Evolutionary conservation across 306 rosid genomes (phyloP).

Genomic region (Geum urbanum): DNA sequence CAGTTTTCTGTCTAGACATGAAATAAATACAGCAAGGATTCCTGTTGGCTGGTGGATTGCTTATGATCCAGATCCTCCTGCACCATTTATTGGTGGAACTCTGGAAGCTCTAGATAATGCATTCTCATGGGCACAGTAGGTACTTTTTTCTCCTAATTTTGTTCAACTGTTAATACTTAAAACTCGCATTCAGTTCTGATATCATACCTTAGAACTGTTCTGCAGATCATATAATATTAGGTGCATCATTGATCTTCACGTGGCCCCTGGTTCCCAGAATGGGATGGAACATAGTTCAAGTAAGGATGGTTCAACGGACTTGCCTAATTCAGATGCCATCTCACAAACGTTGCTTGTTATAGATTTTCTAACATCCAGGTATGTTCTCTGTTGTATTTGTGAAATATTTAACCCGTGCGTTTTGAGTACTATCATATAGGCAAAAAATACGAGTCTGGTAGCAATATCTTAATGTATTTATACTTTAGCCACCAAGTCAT

Average conservation of each 20-base stretch:
- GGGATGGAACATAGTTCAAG: constrained; percentile 95
- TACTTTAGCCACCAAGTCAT: not conserved
- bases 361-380: constrained; percentile 82
- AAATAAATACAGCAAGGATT: constrained; percentile 90
- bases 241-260: constrained; percentile 93
- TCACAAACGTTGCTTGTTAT: constrained; percentile 64
- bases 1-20: constrained; percentile 69
- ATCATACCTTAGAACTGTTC: constrained; percentile 22
- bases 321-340: constrained; percentile 62
- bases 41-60: constrained; percentile 99
- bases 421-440: not conserved
- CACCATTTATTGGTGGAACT: constrained; percentile 82
- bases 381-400: constrained; percentile 13
- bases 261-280: constrained; percentile 92
- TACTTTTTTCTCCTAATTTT: constrained; percentile 29
- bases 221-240: constrained; percentile 65
- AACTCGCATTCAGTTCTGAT: constrained; percentile 18
- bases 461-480: not conserved
- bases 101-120: constrained; percentile 89
- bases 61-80: constrained; percentile 91
- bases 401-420: constrained; percentile 2
- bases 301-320: constrained; percentile 72
- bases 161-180: constrained; percentile 9
- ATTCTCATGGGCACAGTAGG: constrained; percentile 95
- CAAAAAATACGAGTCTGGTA: not conserved